phyloP scores from a whole-genome alignment of 2,329 filamentous ascomycete genomes.

The Paraconiothyrium sp. region DNA sequence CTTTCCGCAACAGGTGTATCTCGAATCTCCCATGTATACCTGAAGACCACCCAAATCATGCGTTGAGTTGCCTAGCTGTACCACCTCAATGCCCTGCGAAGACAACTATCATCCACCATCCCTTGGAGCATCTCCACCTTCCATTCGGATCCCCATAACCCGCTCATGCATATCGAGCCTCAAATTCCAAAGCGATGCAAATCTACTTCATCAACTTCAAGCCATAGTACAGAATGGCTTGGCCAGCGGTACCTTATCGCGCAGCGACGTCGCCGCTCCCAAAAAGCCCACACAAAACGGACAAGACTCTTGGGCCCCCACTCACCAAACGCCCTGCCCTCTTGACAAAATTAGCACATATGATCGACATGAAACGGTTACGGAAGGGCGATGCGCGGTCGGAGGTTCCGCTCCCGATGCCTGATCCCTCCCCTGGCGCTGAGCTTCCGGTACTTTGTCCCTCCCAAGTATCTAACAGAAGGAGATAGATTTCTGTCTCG shows the following conservation, averaged over 20 bases:
- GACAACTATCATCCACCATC: no score
- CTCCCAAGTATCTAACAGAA: no score
- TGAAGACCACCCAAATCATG: no score
- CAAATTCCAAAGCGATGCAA: not conserved
- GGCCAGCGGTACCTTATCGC: not conserved
- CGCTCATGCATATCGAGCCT: no score
- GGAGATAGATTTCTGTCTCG: not conserved
- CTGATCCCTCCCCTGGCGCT: no score
- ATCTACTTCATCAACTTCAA: no score
- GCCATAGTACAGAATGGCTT: not conserved
- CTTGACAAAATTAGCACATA: not conserved
- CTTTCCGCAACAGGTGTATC: no score
- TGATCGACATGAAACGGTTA: slow-evolving; percentile 8
- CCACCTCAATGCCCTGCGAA: no score
- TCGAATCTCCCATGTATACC: no score
- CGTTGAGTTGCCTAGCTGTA: no score
- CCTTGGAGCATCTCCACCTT: no score
- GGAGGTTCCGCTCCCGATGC: slow-evolving; percentile 3
- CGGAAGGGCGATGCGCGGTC: not conserved
- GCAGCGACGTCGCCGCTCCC: not conserved
- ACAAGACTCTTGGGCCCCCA: slow-evolving; percentile 13
- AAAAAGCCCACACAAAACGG: slow-evolving; percentile 8
- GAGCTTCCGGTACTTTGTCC: not conserved
- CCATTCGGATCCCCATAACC: no score
- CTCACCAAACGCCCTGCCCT: not conserved